Conservation (phyloP, 441 rosid species). For the Croton laevigatus region DNA sequence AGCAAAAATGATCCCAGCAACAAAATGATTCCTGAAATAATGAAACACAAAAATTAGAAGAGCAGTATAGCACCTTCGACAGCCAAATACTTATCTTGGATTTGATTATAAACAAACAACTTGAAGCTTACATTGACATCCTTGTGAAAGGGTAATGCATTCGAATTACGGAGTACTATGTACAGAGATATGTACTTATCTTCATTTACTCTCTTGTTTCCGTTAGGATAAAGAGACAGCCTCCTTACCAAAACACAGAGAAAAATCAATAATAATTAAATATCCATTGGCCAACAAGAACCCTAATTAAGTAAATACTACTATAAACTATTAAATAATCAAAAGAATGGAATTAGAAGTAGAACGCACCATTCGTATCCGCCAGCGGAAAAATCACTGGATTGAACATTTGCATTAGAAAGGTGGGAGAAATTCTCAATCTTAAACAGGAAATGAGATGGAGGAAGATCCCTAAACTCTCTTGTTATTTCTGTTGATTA, state of each 20-base stretch:
- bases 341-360: neutral
- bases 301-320: no score
- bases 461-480: neutral
- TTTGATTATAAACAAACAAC: slow-evolving; percentile 16
- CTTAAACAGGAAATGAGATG: neutral
- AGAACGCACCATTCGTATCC: slow-evolving; percentile 1
- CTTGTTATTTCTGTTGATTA: neutral
- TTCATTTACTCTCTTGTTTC: slow-evolving; percentile 12
- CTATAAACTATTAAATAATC: no score
- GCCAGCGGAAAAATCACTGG: neutral
- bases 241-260: neutral
- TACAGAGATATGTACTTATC: slow-evolving; percentile 10
- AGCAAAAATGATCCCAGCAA: no score
- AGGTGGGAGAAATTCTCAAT: neutral
- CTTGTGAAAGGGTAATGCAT: neutral
- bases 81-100: slow-evolving; percentile 10
- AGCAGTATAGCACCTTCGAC: neutral
- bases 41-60: neutral
- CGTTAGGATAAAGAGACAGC: slow-evolving; percentile 14
- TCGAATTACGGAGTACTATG: slow-evolving; percentile 6
- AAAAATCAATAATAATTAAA: no score
- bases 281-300: no score
- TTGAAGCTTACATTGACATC: slow-evolving; percentile 17
- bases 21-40: neutral
- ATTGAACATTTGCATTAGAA: neutral